These are phyloP conservation scores for Chrysopogon serrulatus DNA, from an alignment of 176 grass and related monocot species.

Conservation along the genomic window DNA sequence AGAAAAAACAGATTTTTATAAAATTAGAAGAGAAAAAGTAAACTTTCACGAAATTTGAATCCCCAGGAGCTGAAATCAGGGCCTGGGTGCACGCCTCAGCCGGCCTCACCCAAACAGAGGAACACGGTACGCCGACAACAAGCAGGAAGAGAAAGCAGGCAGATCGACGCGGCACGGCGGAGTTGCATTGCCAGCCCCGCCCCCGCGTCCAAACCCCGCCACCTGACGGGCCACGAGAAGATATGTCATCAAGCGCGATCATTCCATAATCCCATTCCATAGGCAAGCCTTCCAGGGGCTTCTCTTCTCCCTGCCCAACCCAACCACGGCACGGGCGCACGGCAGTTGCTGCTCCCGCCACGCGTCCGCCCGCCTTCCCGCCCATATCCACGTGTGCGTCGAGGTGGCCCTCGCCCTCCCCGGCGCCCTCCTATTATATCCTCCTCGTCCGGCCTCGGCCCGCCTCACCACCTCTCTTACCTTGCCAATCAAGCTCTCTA, in stretches of 20 bases:
- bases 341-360: slow-evolving; percentile 7
- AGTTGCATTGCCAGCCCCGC: too few species aligned
- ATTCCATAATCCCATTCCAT: background rate
- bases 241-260: background rate
- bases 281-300: slow-evolving; percentile 31
- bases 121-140: background rate
- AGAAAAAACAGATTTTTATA: too few species aligned
- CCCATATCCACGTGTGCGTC: slow-evolving; percentile 44
- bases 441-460: background rate
- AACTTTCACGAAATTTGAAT: too few species aligned
- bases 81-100: background rate
- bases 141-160: too few species aligned
- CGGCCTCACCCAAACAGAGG: background rate
- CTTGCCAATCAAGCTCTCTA: background rate
- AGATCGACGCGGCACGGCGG: background rate
- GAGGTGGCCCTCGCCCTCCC: slow-evolving; percentile 30
- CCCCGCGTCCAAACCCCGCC: background rate
- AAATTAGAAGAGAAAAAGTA: too few species aligned
- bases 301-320: slow-evolving; percentile 19
- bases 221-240: background rate
- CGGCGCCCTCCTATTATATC: slow-evolving; percentile 3
- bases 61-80: too few species aligned
- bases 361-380: slow-evolving; percentile 2
- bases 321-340: slow-evolving; percentile 25
- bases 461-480: background rate